A percentile compares a stretch with the other conserved stretches of the same genome.
These are phyloP conservation scores for Lecanicillium sp. DNA, from an alignment of 2,329 filamentous ascomycete species.

Conservation along the genomic window DNA sequence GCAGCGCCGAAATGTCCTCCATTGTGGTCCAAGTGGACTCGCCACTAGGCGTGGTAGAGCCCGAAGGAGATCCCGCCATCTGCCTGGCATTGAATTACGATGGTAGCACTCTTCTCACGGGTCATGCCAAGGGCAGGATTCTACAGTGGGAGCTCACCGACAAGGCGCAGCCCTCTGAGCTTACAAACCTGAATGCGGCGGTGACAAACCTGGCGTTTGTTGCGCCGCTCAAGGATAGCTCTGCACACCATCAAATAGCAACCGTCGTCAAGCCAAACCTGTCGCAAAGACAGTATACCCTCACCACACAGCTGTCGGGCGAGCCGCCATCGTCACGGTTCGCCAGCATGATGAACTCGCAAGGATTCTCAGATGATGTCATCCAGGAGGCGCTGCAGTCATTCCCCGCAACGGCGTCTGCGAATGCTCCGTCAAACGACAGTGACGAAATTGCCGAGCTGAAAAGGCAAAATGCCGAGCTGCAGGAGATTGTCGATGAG, in stretches of 20 bases:
- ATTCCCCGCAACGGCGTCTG: constrained; percentile 24
- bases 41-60: constrained; percentile 49
- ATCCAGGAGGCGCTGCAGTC: constrained; percentile 43
- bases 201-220: constrained; percentile 77
- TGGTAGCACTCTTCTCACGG: constrained; percentile 70
- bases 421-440: background rate
- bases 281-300: constrained; percentile 55
- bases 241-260: constrained; percentile 36
- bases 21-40: constrained; percentile 49
- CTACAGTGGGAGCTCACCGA: constrained; percentile 73
- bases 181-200: constrained; percentile 69
- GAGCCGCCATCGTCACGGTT: constrained; percentile 33
- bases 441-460: background rate
- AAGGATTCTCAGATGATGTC: constrained; percentile 38
- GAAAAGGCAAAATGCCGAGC: constrained; percentile 26
- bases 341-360: constrained; percentile 33
- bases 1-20: constrained; percentile 43
- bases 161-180: constrained; percentile 56
- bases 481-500: constrained; percentile 31
- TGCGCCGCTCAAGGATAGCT: constrained; percentile 37
- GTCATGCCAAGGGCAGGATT: constrained; percentile 73
- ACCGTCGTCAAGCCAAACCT: constrained; percentile 76
- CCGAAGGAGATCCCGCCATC: constrained; percentile 57
- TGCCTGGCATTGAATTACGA: constrained; percentile 75
- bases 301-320: constrained; percentile 55